phyloP scores from a whole-genome alignment of 495 filamentous ascomycete species.

The Penicillium soppii region DNA sequence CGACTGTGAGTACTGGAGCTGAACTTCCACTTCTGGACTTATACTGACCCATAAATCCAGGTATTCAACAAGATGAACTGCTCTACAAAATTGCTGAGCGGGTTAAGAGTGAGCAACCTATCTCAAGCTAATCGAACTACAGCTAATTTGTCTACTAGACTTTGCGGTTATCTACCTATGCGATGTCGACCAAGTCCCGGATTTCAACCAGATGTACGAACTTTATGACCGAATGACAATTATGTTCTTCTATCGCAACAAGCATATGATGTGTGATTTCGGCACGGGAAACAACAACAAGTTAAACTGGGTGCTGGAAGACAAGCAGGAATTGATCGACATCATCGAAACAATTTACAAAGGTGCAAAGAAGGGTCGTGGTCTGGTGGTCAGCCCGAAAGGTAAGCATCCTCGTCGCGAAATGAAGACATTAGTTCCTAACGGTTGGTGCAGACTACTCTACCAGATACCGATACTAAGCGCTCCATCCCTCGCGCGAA shows the following conservation, averaged over 20 bases:
- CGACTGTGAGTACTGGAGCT: constrained; percentile 40
- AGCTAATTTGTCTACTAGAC: constrained; percentile 18
- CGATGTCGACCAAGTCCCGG: constrained; percentile 92
- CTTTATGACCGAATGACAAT: constrained; percentile 71
- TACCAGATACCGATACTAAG: constrained; percentile 76
- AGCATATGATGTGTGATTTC: constrained; percentile 98
- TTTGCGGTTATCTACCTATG: constrained; percentile 92
- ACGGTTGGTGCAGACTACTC: constrained; percentile 63
- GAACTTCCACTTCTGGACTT: neutral
- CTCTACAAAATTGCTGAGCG: constrained; percentile 68
- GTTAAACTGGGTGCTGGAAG: constrained; percentile 94
- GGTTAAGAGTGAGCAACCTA: constrained; percentile 41
- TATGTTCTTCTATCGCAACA: constrained; percentile 97
- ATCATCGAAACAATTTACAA: constrained; percentile 98
- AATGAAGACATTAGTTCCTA: constrained; percentile 1
- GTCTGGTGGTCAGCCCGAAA: constrained; percentile 95
- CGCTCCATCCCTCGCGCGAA: neutral
- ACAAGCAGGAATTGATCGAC: constrained; percentile 98
- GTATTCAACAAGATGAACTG: constrained; percentile 93
- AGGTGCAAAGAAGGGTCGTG: constrained; percentile 93
- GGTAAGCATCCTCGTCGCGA: constrained; percentile 30
- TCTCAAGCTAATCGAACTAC: neutral
- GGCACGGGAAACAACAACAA: constrained; percentile 99
- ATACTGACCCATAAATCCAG: constrained; percentile 23
- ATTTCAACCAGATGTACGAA: constrained; percentile 96